These are phyloP conservation scores for Solanum chiquidenum DNA, from an alignment of 257 asterid species.

Conservation along the genomic window DNA sequence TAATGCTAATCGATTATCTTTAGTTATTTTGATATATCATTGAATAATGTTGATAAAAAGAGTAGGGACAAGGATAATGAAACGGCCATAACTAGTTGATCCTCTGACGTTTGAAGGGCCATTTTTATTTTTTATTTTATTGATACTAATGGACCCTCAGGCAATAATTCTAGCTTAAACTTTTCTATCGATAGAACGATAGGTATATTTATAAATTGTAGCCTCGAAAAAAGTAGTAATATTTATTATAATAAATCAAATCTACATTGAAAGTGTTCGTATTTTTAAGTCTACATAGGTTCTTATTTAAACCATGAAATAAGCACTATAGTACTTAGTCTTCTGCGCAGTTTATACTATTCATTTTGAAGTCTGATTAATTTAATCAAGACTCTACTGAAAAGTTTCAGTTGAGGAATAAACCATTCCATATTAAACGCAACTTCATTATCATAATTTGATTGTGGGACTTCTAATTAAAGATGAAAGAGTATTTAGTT, in stretches of 20 bases:
- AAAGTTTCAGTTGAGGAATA: not conserved
- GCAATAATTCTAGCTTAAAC: not conserved
- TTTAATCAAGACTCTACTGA: accelerated
- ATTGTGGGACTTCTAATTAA: not conserved
- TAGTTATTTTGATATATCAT: not conserved
- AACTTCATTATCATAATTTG: not conserved
- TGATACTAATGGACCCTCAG: not conserved
- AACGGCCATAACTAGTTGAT: not conserved
- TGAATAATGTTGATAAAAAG: not conserved
- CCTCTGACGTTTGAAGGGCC: not conserved
- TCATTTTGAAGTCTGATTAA: not conserved
- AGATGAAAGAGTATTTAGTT: not conserved
- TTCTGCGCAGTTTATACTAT: too few species aligned
- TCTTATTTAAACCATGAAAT: not conserved
- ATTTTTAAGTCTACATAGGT: not conserved
- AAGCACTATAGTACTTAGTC: not conserved
- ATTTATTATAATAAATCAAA: not conserved
- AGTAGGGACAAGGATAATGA: not conserved
- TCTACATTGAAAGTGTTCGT: not conserved
- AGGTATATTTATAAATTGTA: not conserved
- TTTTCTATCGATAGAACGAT: not conserved
- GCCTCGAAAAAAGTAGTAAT: not conserved
- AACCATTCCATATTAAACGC: not conserved
- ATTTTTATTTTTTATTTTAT: not conserved
- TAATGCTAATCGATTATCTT: not conserved